Evolutionary conservation across 257 asterid genomes (phyloP).

Genomic region (Salvia rosmarinus): DNA sequence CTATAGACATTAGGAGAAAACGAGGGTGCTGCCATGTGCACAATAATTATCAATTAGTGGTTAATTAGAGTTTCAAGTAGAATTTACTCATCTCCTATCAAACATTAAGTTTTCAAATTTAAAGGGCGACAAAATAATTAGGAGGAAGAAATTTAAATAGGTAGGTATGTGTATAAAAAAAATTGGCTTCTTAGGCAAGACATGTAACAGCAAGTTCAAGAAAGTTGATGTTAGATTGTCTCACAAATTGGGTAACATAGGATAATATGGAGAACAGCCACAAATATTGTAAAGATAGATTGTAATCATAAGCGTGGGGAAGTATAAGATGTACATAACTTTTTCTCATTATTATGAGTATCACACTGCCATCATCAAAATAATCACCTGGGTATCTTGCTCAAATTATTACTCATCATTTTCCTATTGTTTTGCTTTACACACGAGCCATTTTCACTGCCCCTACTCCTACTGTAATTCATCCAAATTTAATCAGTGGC

Average conservation of each 20-base stretch:
- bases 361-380: conserved; percentile 55
- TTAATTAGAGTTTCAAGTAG: too few relatives aligned
- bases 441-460: conserved; percentile 40
- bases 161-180: conserved; percentile 11
- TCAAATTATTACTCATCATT: conserved; percentile 83
- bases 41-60: too few relatives aligned
- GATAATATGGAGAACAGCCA: conserved; percentile 73
- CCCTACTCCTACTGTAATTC: conserved; percentile 52
- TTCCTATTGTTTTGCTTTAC: conserved; percentile 58
- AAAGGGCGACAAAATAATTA: background rate
- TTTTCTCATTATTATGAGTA: conserved; percentile 54
- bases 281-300: conserved; percentile 37
- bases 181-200: conserved; percentile 43
- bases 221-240: conserved; percentile 32
- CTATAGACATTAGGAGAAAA: too few relatives aligned
- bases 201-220: conserved; percentile 32
- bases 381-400: conserved; percentile 67
- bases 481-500: conserved; percentile 43
- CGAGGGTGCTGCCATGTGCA: too few relatives aligned
- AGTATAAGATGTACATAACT: conserved; percentile 45
- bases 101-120: too few relatives aligned
- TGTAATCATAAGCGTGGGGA: conserved; percentile 61
- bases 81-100: too few relatives aligned
- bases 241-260: conserved; percentile 49
- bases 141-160: background rate